These are phyloP conservation scores for Penicillium simplicissimum DNA, from an alignment of 495 filamentous ascomycete species.

Conservation along the genomic window DNA sequence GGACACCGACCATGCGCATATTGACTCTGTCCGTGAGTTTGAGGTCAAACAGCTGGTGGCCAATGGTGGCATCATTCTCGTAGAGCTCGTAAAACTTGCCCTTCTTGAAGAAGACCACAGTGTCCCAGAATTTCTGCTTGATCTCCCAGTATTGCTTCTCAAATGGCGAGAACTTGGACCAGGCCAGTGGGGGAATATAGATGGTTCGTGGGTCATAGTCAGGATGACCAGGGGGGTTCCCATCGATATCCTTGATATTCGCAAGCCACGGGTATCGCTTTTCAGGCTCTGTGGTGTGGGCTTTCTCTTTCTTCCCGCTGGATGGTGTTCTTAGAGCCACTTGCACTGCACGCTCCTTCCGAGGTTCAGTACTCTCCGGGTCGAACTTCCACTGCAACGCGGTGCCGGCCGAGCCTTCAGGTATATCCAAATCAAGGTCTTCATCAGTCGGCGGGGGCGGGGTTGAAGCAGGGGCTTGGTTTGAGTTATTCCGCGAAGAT, in stretches of 20 bases:
- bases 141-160: constrained; percentile 99
- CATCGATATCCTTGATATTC: constrained; percentile 76
- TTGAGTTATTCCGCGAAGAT: constrained; percentile 53
- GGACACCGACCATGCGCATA: constrained; percentile 98
- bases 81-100: constrained; percentile 99
- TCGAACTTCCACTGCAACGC: constrained; percentile 86
- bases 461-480: constrained; percentile 57
- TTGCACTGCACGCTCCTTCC: constrained; percentile 51
- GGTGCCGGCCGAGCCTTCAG: constrained; percentile 65
- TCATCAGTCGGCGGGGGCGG: constrained; percentile 50
- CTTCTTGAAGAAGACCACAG: constrained; percentile 99
- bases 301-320: constrained; percentile 67
- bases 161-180: constrained; percentile 81
- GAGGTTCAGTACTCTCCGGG: constrained; percentile 66
- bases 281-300: constrained; percentile 75
- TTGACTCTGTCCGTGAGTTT: constrained; percentile 98
- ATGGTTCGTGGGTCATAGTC: constrained; percentile 93
- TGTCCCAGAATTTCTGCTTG: constrained; percentile 97
- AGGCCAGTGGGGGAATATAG: constrained; percentile 79
- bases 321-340: constrained; percentile 45
- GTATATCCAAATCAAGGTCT: constrained; percentile 51
- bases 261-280: constrained; percentile 89
- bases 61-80: constrained; percentile 96
- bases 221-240: constrained; percentile 74
- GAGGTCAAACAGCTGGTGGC: constrained; percentile 94